Base-by-base conservation (phyloP, 2,329 filamentous ascomycete genomes). In the Thyridium curvatum region DNA sequence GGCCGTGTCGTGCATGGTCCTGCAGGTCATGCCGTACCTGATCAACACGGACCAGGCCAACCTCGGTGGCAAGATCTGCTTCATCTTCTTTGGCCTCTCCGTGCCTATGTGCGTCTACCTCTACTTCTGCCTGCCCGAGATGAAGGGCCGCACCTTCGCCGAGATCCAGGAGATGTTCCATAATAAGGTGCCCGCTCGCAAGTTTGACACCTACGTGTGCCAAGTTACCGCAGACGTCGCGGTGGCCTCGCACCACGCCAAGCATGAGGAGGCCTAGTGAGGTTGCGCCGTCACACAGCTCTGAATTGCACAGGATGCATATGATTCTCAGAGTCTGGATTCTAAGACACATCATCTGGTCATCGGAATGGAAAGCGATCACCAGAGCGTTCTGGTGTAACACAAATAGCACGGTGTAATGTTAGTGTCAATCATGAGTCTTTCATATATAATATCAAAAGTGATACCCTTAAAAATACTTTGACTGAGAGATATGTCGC, bases 41-140 rank as follows among this genome's bases (percentile, higher is more conserved):
- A 48, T 60, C 30, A 54, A 55, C 37, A 46, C 51, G 4, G 50
- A 50, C 17, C 44, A 59, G 36, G 53, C 55, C 16, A 57, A 59
- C 34, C 47, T 58, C 21, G 55, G 55, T 8, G 54, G 52, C 29
- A 59, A 58, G 40, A 51, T 60, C 15, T 51, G 49, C 35, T 60
- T 60, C 41, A 44, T 60, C 32, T 56, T 53, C 47, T 57, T 54
- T 32, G 56, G 42, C 18, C 39, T 45, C 9, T 57, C 56, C 18
- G 35, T 53, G 28, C 54, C 52, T 15, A 52, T 55, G 34, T 54
- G 53, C 26, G 35, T 44, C 31, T 50, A 49, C 29, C 30, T 49
- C 12, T 52, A 40, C 32, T 45, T 49, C 30, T 46, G 40, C 18
- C 34, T 51, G 18, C 49, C 49, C 5, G 49, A 52, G 41, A 43